Evolutionary conservation across 179 eudicot genomes (phyloP).

Genomic region (Beta macrorhiza): DNA sequence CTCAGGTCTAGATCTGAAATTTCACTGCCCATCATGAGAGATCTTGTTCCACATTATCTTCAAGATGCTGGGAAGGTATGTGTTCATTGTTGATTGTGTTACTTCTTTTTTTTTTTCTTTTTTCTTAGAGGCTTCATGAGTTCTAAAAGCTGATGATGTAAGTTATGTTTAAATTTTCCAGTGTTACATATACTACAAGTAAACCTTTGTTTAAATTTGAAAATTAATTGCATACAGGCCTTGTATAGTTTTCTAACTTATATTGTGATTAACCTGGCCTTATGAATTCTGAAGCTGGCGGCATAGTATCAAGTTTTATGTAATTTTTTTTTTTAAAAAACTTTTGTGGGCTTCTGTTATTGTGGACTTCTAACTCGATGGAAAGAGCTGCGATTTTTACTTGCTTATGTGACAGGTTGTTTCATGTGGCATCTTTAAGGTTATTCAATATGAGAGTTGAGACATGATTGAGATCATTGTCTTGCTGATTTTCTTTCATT

Average conservation of each 20-base stretch:
- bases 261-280: background rate
- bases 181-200: too few species aligned
- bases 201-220: background rate
- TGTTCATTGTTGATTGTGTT: slow-evolving; percentile 1
- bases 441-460: background rate
- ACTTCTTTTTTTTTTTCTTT: background rate
- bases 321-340: background rate
- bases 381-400: background rate
- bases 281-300: background rate
- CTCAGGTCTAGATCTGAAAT: slow-evolving; percentile 88
- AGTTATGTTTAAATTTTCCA: background rate
- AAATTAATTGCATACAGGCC: background rate
- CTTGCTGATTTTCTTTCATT: background rate
- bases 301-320: background rate
- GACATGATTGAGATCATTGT: background rate
- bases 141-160: background rate
- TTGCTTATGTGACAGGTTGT: background rate
- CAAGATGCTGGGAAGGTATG: slow-evolving; percentile 90
- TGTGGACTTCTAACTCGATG: background rate
- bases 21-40: slow-evolving; percentile 82
- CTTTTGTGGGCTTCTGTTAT: background rate
- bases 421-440: background rate
- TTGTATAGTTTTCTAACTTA: background rate
- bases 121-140: background rate
- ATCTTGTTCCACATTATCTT: slow-evolving; percentile 97